Evolutionary conservation across 345 rosid species (phyloP), one percentile per base, ranked within the genome.

Genomic region (Reutealis trisperma): DNA sequence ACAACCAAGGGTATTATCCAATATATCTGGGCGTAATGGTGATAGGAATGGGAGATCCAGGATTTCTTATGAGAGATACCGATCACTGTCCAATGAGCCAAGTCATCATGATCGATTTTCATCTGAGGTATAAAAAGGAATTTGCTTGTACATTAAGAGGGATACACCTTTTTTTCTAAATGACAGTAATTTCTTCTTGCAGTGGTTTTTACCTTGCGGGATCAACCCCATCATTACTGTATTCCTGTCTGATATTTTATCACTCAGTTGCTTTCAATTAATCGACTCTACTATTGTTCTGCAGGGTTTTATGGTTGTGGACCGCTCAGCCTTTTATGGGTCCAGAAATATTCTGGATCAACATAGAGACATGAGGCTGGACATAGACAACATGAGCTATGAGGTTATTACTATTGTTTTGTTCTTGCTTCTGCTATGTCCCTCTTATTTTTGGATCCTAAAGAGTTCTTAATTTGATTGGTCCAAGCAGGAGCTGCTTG

Each of bases 341-440:
- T 83, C 94, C 44, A 86, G 97, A 87, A 81, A 75, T 77, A 77
- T 81, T 79, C 37, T 83, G 60, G 98, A 94, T 86, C 93, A 91
- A 80, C 93, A 94, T 79, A 81, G 92, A 75, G 98, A 93, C 72
- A 85, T 94, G 98, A 93, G 97, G 83, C 88, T 94, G 14, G 97
- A 94, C 84, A 73, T 90, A 57, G 98, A 94, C 86, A 79, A 82
- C 88, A 91, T 94, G 98, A 87, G 84, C 71, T 94, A 94, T 57
- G 98, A 94, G 98, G 98, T 94, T 70, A 32, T 61, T n/a, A 47
- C 44, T 21, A 14, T 12, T 25, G 55, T 73, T 16, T n/a, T 34
- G 1, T 72, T 47, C 77, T 37, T 3, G 5, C 41, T 37, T 7
- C 41, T 37, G 41, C 41, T 37, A 2, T 37, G 5, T 37, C 41